Evolutionary conservation across 2,329 filamentous ascomycete species (phyloP).

Genomic region (Sporothrix luriei): DNA sequence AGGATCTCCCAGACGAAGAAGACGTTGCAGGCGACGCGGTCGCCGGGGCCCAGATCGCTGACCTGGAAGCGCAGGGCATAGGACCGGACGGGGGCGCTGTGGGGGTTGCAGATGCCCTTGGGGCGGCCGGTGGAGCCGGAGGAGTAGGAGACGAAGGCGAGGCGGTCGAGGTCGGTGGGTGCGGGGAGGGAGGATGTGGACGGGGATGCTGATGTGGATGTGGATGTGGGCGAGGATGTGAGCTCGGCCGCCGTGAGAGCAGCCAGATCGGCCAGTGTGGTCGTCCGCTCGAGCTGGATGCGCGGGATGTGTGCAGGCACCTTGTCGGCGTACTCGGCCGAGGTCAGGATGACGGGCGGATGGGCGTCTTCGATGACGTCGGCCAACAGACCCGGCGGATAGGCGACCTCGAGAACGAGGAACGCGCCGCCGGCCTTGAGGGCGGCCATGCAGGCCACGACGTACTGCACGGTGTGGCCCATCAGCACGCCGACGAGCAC

Average conservation of each 20-base stretch:
- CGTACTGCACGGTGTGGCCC: constrained; percentile 74
- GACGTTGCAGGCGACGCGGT: constrained; percentile 83
- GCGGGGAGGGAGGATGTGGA: constrained; percentile 54
- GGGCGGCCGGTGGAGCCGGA: constrained; percentile 76
- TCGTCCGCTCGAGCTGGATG: constrained; percentile 62
- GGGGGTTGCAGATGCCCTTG: constrained; percentile 81
- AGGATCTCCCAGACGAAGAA: constrained; percentile 87
- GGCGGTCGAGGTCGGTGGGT: constrained; percentile 69
- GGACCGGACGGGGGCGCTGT: constrained; percentile 71
- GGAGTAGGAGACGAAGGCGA: constrained; percentile 80
- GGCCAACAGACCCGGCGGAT: constrained; percentile 70
- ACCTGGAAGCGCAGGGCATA: constrained; percentile 72
- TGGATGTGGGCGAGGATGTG: constrained; percentile 36
- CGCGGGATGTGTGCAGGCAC: constrained; percentile 66
- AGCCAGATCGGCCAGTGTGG: neutral
- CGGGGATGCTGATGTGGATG: neutral
- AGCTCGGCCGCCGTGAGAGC: neutral
- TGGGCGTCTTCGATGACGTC: constrained; percentile 77
- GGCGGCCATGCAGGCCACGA: constrained; percentile 76
- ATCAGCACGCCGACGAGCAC: constrained; percentile 74
- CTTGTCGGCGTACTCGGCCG: constrained; percentile 64
- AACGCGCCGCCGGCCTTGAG: constrained; percentile 78
- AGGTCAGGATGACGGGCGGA: constrained; percentile 71
- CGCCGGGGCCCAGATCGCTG: constrained; percentile 69
- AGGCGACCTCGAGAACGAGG: constrained; percentile 77